Evolutionary conservation across 2,329 filamentous ascomycete genomes (phyloP).

Genomic region (Hypomyces rosellus): DNA sequence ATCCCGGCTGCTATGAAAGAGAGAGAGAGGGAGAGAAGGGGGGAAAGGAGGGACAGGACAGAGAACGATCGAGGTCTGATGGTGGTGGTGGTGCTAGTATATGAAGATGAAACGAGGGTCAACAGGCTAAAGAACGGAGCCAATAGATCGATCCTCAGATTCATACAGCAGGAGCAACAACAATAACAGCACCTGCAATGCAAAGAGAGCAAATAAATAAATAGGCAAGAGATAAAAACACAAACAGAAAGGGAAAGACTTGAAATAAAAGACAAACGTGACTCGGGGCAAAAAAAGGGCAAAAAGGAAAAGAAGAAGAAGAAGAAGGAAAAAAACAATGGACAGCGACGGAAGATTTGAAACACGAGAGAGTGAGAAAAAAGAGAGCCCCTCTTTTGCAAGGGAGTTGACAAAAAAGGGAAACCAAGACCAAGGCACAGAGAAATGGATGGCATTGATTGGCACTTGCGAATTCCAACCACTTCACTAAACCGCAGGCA

Average conservation of each 20-base stretch:
- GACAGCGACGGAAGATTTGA: not conserved
- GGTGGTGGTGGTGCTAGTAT: no score
- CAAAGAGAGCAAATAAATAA: no score
- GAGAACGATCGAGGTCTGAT: no score
- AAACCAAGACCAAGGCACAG: not conserved
- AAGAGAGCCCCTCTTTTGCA: no score
- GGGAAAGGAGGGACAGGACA: not conserved
- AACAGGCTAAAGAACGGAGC: no score
- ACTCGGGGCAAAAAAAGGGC: not conserved
- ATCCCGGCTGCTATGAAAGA: slow-evolving; percentile 3
- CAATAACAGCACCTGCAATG: no score
- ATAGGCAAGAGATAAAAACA: not conserved
- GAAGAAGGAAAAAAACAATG: not conserved
- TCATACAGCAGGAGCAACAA: no score
- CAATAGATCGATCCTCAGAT: no score
- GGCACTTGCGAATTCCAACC: no score
- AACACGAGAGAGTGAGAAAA: not conserved
- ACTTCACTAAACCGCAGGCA: no score
- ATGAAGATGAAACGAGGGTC: no score
- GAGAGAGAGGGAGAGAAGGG: not conserved
- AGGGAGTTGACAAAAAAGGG: not conserved
- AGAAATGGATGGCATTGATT: not conserved
- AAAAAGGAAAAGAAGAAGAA: not conserved
- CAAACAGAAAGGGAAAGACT: not conserved
- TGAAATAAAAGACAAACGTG: not conserved